phyloP scores from a whole-genome alignment of 2,329 filamentous ascomycete species.

The Coniochaeta ligniaria region DNA sequence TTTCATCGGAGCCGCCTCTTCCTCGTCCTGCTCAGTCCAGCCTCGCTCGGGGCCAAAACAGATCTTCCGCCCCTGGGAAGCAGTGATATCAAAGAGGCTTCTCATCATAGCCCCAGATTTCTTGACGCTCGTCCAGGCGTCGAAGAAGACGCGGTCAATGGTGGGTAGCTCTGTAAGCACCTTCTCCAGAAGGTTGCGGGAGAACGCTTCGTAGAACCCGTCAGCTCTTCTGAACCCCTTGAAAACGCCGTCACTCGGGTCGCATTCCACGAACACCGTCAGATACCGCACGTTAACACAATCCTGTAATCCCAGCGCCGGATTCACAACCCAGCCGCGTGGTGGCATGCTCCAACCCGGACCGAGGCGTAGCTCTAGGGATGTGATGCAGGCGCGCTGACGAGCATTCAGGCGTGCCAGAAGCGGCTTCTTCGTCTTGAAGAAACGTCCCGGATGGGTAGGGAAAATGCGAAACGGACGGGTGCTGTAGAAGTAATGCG shows the following conservation, averaged over 20 bases:
- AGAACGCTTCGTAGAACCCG: conserved; percentile 66
- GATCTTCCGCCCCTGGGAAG: conserved; percentile 42
- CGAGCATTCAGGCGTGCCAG: conserved; percentile 56
- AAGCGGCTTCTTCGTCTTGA: conserved; percentile 67
- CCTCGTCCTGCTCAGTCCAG: conserved; percentile 51
- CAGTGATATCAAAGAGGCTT: conserved; percentile 47
- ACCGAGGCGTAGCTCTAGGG: conserved; percentile 63
- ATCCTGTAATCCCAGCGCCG: conserved; percentile 55
- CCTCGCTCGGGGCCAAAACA: conserved; percentile 61
- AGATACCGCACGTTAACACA: conserved; percentile 52
- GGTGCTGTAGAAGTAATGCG: conserved; percentile 57
- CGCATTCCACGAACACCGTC: conserved; percentile 63
- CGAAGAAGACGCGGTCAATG: conserved; percentile 57
- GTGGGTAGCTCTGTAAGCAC: conserved; percentile 51
- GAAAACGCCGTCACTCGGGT: conserved; percentile 62
- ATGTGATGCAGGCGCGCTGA: conserved; percentile 53
- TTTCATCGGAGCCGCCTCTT: conserved; percentile 13
- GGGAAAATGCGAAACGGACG: conserved; percentile 61
- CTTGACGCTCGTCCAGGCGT: conserved; percentile 60
- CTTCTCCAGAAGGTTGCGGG: conserved; percentile 44
- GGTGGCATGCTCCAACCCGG: conserved; percentile 68
- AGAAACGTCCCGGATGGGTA: conserved; percentile 54
- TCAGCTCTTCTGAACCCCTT: conserved; percentile 59
- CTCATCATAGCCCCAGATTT: conserved; percentile 59
- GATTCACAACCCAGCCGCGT: conserved; percentile 61